phyloP scores from a whole-genome alignment of 805 yeast genomes.

The Kregervanrija delftensis region DNA sequence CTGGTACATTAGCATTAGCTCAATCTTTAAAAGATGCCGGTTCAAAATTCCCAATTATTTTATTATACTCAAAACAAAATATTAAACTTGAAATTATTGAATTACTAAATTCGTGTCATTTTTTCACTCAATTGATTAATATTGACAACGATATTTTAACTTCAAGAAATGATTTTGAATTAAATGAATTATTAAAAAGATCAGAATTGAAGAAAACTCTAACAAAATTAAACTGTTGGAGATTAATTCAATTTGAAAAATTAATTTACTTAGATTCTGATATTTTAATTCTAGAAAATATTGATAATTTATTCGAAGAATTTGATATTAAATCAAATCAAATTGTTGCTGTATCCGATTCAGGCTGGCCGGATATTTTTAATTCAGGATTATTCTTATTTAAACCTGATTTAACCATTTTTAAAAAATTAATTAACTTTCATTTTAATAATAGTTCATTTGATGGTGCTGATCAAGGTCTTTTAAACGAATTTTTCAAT shows the following conservation, averaged over 20 bases:
- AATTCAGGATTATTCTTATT: constrained; percentile 70
- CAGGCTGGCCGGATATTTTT: constrained; percentile 91
- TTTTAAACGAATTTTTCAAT: constrained; percentile 67
- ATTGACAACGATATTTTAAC: constrained; percentile 17
- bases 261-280: constrained; percentile 63
- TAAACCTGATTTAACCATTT: constrained; percentile 43
- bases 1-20: constrained; percentile 30
- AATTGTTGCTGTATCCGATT: constrained; percentile 62
- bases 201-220: constrained; percentile 31
- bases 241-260: constrained; percentile 32
- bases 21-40: constrained; percentile 17
- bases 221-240: constrained; percentile 55
- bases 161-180: constrained; percentile 14
- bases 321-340: constrained; percentile 15
- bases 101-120: constrained; percentile 7
- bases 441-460: constrained; percentile 33
- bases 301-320: constrained; percentile 24
- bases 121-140: constrained; percentile 16
- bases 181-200: constrained; percentile 20
- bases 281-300: constrained; percentile 32
- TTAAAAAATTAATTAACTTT: constrained; percentile 31
- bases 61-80: constrained; percentile 16
- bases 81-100: constrained; percentile 12
- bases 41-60: constrained; percentile 16
- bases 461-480: constrained; percentile 93